Percentiles rank a stretch among this genome's conserved stretches.
phyloP scores from a whole-genome alignment of 306 rosid genomes.

The Pterocarpus santalinus region DNA sequence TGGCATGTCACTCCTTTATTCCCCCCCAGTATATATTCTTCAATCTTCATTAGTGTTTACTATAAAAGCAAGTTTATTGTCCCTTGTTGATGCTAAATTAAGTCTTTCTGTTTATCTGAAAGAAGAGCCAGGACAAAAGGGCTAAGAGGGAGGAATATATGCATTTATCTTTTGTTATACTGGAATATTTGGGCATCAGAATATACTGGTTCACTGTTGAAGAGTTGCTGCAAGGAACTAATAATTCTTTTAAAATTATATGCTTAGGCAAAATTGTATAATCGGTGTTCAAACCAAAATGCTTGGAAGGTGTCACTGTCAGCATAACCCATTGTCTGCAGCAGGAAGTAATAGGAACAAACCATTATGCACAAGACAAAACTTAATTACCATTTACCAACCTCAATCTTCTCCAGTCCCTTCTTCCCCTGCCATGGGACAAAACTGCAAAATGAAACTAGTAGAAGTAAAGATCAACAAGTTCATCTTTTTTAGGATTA shows the following conservation, averaged over 20 bases:
- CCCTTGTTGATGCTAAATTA: constrained; percentile 8
- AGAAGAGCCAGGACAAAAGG: constrained; percentile 4
- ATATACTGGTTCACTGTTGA: background rate
- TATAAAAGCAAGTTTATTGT: background rate
- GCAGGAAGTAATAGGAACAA: constrained; percentile 3
- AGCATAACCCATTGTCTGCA: background rate
- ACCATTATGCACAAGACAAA: background rate
- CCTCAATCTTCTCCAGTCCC: background rate
- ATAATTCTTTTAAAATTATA: background rate
- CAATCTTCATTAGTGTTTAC: constrained; percentile 16
- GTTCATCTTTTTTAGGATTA: constrained; percentile 16
- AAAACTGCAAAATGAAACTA: constrained; percentile 1
- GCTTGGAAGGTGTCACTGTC: constrained; percentile 24
- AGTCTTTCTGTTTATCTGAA: constrained; percentile 4
- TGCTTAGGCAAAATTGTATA: constrained; percentile 4
- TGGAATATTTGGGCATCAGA: background rate
- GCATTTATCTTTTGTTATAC: background rate
- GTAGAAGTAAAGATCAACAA: background rate
- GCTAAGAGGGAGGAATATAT: background rate
- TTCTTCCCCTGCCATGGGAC: background rate
- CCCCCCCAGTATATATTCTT: constrained; percentile 11
- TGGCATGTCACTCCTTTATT: background rate
- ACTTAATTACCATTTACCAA: constrained; percentile 1
- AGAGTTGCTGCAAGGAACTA: constrained; percentile 8
- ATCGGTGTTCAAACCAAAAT: background rate